Evolutionary conservation across 2,329 filamentous ascomycete genomes (phyloP).

Genomic region (Didymellaceae sp.): DNA sequence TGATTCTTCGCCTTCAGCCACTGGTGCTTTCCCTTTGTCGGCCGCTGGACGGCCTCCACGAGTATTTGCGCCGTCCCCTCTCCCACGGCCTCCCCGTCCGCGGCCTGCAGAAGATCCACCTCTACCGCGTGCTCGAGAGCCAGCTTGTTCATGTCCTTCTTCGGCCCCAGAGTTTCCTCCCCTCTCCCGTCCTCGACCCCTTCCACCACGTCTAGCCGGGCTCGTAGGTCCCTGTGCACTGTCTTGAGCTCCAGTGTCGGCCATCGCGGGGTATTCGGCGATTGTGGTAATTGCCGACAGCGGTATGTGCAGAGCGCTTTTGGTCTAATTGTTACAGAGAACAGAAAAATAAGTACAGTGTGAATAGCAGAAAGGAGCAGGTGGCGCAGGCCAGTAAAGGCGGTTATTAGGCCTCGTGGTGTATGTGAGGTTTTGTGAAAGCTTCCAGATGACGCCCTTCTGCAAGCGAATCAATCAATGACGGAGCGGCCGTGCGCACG

Average conservation of each 20-base stretch:
- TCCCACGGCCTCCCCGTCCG: slow-evolving; percentile 41
- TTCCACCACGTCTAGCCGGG: slow-evolving; percentile 38
- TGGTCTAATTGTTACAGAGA: slow-evolving; percentile 1
- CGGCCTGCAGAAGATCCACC: slow-evolving; percentile 41
- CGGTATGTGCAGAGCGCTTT: slow-evolving; percentile 1
- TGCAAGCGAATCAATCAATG: slow-evolving; percentile 37
- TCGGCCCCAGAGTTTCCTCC: slow-evolving; percentile 30
- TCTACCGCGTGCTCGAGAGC: slow-evolving; percentile 43
- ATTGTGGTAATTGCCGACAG: slow-evolving; percentile 2
- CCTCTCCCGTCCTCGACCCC: slow-evolving; percentile 40
- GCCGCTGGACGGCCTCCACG: slow-evolving; percentile 28
- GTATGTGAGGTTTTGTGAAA: slow-evolving; percentile 25
- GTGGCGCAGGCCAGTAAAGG: slow-evolving; percentile 23
- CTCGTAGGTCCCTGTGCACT: slow-evolving; percentile 34
- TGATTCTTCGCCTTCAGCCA: slow-evolving; percentile 16
- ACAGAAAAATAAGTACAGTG: slow-evolving; percentile 2
- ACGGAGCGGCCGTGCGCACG: slow-evolving; percentile 20
- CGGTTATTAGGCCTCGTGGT: slow-evolving; percentile 25
- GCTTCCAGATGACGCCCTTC: slow-evolving; percentile 31
- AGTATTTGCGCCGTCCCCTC: slow-evolving; percentile 42
- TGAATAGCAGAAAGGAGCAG: neutral
- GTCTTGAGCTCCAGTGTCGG: slow-evolving; percentile 35
- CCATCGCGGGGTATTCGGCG: slow-evolving; percentile 42
- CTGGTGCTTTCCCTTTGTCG: slow-evolving; percentile 40
- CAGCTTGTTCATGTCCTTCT: slow-evolving; percentile 27